A percentile compares a stretch with the other conserved stretches of the same genome.
Conservation (phyloP, 148 eudicot genomes). For the Oxyria digyna region DNA sequence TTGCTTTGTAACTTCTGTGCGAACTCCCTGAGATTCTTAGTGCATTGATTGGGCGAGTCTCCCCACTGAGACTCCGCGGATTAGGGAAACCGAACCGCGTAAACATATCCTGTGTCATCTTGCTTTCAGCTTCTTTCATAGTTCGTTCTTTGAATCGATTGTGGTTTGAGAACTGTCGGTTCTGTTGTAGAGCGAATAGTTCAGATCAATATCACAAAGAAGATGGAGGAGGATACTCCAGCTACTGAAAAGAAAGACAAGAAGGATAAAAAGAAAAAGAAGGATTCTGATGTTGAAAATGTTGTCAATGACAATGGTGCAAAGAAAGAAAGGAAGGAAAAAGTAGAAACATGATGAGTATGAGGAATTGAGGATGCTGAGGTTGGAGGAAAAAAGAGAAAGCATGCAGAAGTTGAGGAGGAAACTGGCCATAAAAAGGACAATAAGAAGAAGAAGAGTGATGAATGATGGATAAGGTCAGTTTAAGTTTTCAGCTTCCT, state of each 20-base stretch:
- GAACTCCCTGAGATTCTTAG: too few species aligned
- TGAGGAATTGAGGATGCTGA: background rate
- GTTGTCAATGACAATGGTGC: background rate
- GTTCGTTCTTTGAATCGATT: too few species aligned
- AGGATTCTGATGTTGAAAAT: slow-evolving; percentile 13
- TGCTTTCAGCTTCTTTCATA: too few species aligned
- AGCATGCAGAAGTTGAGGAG: slow-evolving; percentile 48
- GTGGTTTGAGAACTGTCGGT: too few species aligned
- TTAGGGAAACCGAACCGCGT: too few species aligned
- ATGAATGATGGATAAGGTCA: slow-evolving; percentile 34
- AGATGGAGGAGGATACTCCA: background rate
- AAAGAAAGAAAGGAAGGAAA: slow-evolving; percentile 9
- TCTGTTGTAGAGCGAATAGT: too few species aligned
- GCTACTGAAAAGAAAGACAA: slow-evolving; percentile 11
- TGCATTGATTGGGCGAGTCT: too few species aligned
- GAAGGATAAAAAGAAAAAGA: slow-evolving; percentile 26
- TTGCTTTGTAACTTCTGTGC: too few species aligned
- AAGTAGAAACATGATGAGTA: slow-evolving; percentile 4
- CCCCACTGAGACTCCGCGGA: too few species aligned
- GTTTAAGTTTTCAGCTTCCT: background rate
- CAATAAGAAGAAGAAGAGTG: slow-evolving; percentile 56
- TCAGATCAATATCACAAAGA: too few species aligned
- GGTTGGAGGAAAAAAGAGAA: slow-evolving; percentile 47
- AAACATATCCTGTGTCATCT: too few species aligned
- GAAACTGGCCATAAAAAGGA: slow-evolving; percentile 23